Conservation (phyloP, 1,284 basidiomycete species). For the Agaricales sp. region DNA sequence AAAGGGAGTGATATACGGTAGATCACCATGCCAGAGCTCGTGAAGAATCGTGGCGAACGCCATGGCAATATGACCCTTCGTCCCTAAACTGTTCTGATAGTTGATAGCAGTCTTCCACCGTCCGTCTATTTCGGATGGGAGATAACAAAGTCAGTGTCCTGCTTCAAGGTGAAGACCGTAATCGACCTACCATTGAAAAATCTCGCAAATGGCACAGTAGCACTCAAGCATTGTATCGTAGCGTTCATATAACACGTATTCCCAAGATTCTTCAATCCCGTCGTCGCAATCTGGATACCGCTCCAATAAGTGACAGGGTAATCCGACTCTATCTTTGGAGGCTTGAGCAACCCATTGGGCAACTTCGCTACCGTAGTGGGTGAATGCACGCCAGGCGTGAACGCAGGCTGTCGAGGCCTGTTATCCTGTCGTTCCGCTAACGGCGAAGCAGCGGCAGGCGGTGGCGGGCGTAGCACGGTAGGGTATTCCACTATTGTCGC, state of each 20-base stretch:
- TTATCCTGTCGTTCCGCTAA: constrained; percentile 60
- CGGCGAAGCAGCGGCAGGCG: constrained; percentile 52
- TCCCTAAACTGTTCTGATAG: constrained; percentile 79
- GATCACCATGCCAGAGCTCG: constrained; percentile 84
- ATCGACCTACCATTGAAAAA: constrained; percentile 70
- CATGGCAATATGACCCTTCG: constrained; percentile 75
- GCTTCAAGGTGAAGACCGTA: constrained; percentile 2
- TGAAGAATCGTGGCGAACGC: constrained; percentile 81
- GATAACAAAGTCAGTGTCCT: constrained; percentile 4
- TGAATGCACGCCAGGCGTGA: constrained; percentile 5
- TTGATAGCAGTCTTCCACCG: constrained; percentile 87
- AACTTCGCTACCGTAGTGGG: constrained; percentile 1
- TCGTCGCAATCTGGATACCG: constrained; percentile 69
- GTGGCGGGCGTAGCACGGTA: constrained; percentile 66
- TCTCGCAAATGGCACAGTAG: constrained; percentile 81
- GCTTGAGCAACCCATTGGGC: constrained; percentile 20
- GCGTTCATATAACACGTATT: constrained; percentile 99
- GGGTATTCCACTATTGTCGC: constrained; percentile 15
- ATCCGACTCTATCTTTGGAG: constrained; percentile 56
- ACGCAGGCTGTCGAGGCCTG: constrained; percentile 31
- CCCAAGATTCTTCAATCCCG: constrained; percentile 91
- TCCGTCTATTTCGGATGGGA: constrained; percentile 44
- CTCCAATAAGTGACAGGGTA: constrained; percentile 76
- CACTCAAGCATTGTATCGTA: constrained; percentile 90
- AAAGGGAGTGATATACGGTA: constrained; percentile 76